Evolutionary conservation across 1,284 basidiomycete species (phyloP).

Genomic region (Malassezia nana): DNA sequence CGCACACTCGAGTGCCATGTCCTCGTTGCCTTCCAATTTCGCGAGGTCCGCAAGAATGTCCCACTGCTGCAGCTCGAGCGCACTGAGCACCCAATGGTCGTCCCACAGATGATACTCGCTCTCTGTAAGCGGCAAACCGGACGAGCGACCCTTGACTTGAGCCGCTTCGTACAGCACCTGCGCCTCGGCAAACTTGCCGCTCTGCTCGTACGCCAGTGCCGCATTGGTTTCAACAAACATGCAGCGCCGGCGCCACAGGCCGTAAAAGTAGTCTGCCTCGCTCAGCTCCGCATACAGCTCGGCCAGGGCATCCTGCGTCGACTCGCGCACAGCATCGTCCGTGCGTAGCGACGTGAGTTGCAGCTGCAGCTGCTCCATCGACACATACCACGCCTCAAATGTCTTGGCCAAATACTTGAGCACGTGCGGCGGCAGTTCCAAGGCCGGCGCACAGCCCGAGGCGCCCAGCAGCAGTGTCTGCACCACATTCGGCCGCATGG

Average conservation of each 20-base stretch:
- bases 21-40: conserved; percentile 78
- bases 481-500: conserved; percentile 85
- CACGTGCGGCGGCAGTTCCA: conserved; percentile 84
- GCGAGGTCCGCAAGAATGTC: conserved; percentile 72
- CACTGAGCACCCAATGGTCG: conserved; percentile 94
- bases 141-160: conserved; percentile 73
- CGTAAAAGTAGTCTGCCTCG: conserved; percentile 97
- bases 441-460: conserved; percentile 70
- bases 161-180: conserved; percentile 81
- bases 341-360: conserved; percentile 61
- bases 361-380: conserved; percentile 75
- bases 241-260: conserved; percentile 81
- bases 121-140: conserved; percentile 81
- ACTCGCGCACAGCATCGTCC: conserved; percentile 70
- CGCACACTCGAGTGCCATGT: conserved; percentile 84
- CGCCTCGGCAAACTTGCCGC: conserved; percentile 92
- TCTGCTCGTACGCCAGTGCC: conserved; percentile 87
- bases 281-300: conserved; percentile 90
- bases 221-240: conserved; percentile 83
- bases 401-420: conserved; percentile 94
- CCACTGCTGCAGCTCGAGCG: conserved; percentile 95
- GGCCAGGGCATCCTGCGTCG: conserved; percentile 77
- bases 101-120: conserved; percentile 97
- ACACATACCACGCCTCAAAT: conserved; percentile 87
- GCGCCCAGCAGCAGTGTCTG: conserved; percentile 80